Conservation (phyloP, 257 asterid genomes). For the Anisodus acutangulus region DNA sequence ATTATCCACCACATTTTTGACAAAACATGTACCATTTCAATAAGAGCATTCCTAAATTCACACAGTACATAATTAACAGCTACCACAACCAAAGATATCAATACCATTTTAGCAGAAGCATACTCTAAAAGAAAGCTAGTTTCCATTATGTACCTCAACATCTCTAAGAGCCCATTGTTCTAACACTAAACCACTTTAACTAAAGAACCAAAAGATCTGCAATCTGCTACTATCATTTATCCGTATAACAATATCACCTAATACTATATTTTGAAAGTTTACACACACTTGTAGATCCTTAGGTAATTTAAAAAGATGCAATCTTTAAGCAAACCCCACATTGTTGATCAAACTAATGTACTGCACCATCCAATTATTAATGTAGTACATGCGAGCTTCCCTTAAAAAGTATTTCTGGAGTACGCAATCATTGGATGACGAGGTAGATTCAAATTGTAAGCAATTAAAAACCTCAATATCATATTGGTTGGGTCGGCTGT, state of each 20-base stretch:
- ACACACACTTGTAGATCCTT: not conserved
- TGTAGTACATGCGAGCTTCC: not conserved
- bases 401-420: not conserved
- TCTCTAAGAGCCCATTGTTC: not conserved
- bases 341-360: not conserved
- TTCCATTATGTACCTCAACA: not conserved
- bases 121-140: not conserved
- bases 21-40: not conserved
- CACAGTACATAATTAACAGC: not conserved
- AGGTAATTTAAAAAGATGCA: not conserved
- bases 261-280: not conserved
- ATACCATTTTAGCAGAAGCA: not conserved
- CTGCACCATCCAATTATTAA: conserved; percentile 4
- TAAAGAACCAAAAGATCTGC: not conserved
- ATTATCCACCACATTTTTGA: not conserved
- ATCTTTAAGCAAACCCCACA: not conserved
- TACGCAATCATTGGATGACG: not conserved
- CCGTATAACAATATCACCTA: not conserved
- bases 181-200: not conserved
- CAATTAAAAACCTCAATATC: not conserved
- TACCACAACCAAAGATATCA: not conserved
- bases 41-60: not conserved
- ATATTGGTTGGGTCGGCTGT: not conserved
- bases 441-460: not conserved
- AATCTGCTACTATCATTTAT: not conserved